Evolutionary conservation across 306 rosid genomes (phyloP), one percentile per base, ranked within the genome.

Genomic region (Begonia loranthoides): DNA sequence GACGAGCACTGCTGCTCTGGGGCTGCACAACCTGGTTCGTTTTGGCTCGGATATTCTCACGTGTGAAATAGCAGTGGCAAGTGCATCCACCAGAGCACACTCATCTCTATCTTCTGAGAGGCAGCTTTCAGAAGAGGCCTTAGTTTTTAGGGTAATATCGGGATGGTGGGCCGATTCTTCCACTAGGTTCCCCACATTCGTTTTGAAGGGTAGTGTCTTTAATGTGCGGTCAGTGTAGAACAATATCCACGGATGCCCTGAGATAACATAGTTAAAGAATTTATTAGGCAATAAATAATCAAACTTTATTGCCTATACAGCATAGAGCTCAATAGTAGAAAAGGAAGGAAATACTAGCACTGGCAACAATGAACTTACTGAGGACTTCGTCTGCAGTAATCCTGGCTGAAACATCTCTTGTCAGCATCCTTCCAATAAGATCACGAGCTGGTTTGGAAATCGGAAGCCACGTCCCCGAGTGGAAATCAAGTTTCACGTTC

Each of bases 1-100:
- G 99, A 86, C 48, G 99, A 92, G 67, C 84, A 73, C 60, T 87
- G 94, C 82, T 92, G 96, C 82, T 83, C 89, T 44, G 86, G 99
- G 87, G 64, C 75, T 71, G 51, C 93, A 92, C 57, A 92, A 50
- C 68, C 94, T 76, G 70, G 73, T 92, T 70, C 96, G 73, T 76
- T 92, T 92, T 13, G 99, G 94, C 69, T 83, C 96, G 0, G 99
- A 92, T 61, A 92, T 92, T 64, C 87, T 73, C 73, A 92, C 94
- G 16, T 78, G 94, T 15, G 96, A 92, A 62, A 92, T 76, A 57
- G 99, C 96, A 13, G 93, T 76, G 16, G 99, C 81, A 9, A 92
- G 96, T 12, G 84, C 94, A 60, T 92, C 99, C 33, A 86, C 78
- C 63, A 76, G 67, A 58, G 65, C 76, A 57, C 78, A 61, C 34